A percentile compares a stretch with the other conserved stretches of the same genome.
Evolutionary conservation across 768 basidiomycete genomes (phyloP).

Genomic region (Tylopilus rubrobrunneus): DNA sequence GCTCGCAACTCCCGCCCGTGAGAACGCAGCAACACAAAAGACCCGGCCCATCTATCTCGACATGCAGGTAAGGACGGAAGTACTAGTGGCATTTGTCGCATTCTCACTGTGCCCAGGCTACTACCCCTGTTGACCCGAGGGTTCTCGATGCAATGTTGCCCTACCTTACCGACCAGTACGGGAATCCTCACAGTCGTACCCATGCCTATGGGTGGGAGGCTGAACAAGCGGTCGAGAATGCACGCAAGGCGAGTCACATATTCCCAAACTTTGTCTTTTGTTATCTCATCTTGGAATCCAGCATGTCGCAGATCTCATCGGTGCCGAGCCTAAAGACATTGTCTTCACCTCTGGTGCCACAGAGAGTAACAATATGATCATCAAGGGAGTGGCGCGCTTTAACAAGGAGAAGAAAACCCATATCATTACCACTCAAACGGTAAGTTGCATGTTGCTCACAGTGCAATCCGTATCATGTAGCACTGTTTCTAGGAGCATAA

Average conservation of each 20-base stretch:
- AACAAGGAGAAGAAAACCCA: constrained; percentile 92
- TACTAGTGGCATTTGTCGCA: background rate
- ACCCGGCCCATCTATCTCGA: constrained; percentile 94
- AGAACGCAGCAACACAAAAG: constrained; percentile 55
- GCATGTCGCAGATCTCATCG: constrained; percentile 90
- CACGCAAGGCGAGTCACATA: constrained; percentile 61
- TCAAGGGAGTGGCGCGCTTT: constrained; percentile 96
- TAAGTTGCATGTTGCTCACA: constrained; percentile 34
- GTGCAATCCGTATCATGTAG: background rate
- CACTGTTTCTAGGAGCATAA: constrained; percentile 80
- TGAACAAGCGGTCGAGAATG: constrained; percentile 89
- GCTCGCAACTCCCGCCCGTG: constrained; percentile 58
- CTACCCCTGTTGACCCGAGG: constrained; percentile 95
- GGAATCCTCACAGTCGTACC: constrained; percentile 96
- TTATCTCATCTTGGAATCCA: constrained; percentile 29
- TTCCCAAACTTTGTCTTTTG: constrained; percentile 2
- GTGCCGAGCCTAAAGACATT: constrained; percentile 93
- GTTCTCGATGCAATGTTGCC: constrained; percentile 98
- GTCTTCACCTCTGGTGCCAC: constrained; percentile 98
- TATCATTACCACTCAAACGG: constrained; percentile 92
- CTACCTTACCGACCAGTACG: constrained; percentile 90
- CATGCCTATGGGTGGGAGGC: constrained; percentile 99
- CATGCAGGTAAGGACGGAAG: constrained; percentile 69
- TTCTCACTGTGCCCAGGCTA: constrained; percentile 56
- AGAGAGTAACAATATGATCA: constrained; percentile 95